A percentile compares a stretch with the other conserved stretches of the same genome.
phyloP scores from a whole-genome alignment of 2,329 filamentous ascomycete species.

The Penicillium sp. region DNA sequence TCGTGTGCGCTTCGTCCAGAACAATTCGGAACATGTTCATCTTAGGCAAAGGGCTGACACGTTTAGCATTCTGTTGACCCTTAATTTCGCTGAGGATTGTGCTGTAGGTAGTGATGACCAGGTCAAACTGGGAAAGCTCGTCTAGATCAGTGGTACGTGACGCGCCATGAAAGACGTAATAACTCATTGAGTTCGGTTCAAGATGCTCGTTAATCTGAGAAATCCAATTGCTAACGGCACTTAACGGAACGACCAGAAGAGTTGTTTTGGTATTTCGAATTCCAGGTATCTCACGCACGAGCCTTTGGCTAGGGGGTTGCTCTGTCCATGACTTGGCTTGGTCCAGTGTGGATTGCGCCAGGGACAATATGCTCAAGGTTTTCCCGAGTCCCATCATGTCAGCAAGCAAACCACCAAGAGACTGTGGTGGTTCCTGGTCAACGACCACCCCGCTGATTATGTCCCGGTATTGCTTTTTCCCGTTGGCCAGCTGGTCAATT shows the following conservation, averaged over 20 bases:
- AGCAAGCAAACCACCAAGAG: constrained; percentile 74
- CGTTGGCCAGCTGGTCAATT: constrained; percentile 58
- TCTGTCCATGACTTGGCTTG: constrained; percentile 67
- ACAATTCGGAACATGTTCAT: constrained; percentile 94
- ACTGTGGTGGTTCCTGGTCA: constrained; percentile 65
- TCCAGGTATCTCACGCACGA: constrained; percentile 35
- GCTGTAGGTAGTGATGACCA: constrained; percentile 92
- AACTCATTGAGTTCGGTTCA: constrained; percentile 65
- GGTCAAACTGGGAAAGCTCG: constrained; percentile 73
- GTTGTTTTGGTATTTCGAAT: constrained; percentile 75
- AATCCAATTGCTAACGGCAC: constrained; percentile 92
- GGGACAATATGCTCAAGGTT: constrained; percentile 80
- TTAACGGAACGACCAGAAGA: constrained; percentile 84
- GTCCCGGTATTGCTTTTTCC: constrained; percentile 72
- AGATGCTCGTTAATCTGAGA: constrained; percentile 87
- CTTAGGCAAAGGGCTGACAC: constrained; percentile 68
- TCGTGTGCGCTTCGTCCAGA: constrained; percentile 92
- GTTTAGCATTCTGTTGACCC: constrained; percentile 66
- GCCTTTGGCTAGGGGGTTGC: constrained; percentile 52
- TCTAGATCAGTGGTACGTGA: constrained; percentile 71
- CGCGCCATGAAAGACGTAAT: constrained; percentile 85
- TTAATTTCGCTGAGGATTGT: constrained; percentile 81
- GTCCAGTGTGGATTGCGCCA: constrained; percentile 69
- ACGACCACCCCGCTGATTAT: constrained; percentile 78
- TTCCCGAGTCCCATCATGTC: constrained; percentile 93